phyloP scores from a whole-genome alignment of 1,284 basidiomycete species.

The Kwoniella shivajii region DNA sequence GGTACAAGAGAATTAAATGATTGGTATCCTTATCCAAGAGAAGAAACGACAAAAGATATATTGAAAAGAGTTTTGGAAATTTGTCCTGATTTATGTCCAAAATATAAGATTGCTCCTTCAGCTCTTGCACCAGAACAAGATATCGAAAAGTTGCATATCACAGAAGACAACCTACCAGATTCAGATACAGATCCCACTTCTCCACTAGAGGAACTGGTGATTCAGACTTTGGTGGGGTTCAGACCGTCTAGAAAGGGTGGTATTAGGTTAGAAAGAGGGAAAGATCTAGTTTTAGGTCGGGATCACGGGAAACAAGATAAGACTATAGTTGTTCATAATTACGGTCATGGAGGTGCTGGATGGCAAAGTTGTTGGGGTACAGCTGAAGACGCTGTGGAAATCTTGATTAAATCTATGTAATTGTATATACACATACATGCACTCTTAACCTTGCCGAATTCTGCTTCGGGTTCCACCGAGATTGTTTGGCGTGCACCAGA shows the following conservation, averaged over 20 bases:
- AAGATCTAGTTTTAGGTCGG: slow-evolving; percentile 15
- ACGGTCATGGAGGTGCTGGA: slow-evolving; percentile 53
- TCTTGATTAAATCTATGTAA: slow-evolving; percentile 48
- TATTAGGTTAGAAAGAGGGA: slow-evolving; percentile 34
- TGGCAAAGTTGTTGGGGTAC: slow-evolving; percentile 54
- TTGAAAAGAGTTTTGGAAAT: slow-evolving; percentile 42
- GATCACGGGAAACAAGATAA: slow-evolving; percentile 1
- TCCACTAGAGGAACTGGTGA: slow-evolving; percentile 25
- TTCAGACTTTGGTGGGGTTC: slow-evolving; percentile 41
- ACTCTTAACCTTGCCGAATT: no score
- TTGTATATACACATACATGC: no score
- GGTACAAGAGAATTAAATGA: slow-evolving; percentile 49
- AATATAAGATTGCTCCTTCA: slow-evolving; percentile 12
- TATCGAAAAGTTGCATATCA: background rate
- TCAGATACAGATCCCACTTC: background rate
- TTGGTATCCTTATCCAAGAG: slow-evolving; percentile 44
- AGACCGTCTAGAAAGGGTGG: slow-evolving; percentile 42
- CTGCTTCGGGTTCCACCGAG: no score
- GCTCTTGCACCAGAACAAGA: background rate
- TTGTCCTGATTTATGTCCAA: slow-evolving; percentile 35
- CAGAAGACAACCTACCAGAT: background rate
- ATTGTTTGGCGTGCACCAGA: no score
- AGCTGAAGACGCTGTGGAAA: slow-evolving; percentile 43
- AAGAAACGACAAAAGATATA: slow-evolving; percentile 39
- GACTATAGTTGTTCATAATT: slow-evolving; percentile 42